Evolutionary conservation across 2,329 filamentous ascomycete genomes (phyloP).

Genomic region (Beauveria sp.): DNA sequence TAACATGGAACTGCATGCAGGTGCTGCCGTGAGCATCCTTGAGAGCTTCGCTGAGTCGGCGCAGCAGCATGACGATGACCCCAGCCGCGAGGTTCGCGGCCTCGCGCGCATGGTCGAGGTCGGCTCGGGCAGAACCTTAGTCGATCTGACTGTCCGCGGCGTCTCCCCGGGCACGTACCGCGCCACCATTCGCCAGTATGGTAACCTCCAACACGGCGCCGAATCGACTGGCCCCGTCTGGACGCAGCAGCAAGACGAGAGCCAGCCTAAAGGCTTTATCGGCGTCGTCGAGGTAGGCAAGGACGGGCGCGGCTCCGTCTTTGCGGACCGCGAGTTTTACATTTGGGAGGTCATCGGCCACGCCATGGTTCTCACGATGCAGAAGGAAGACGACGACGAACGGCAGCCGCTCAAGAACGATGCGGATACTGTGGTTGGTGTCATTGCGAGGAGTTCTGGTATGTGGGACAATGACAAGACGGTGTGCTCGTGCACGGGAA

Average conservation of each 20-base stretch:
- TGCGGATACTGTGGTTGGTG: constrained; percentile 78
- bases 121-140: constrained; percentile 64
- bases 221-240: constrained; percentile 77
- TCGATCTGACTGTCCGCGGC: constrained; percentile 82
- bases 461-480: constrained; percentile 99
- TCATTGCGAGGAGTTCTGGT: constrained; percentile 92
- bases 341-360: constrained; percentile 96
- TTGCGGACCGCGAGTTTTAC: constrained; percentile 73
- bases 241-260: constrained; percentile 43
- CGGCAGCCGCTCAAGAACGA: constrained; percentile 60
- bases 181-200: constrained; percentile 77
- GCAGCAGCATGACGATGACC: constrained; percentile 25
- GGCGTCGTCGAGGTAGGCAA: constrained; percentile 69
- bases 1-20: constrained; percentile 27
- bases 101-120: constrained; percentile 93
- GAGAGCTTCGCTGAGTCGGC: constrained; percentile 66
- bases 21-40: constrained; percentile 88
- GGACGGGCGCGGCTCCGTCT: constrained; percentile 69
- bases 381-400: constrained; percentile 40
- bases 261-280: constrained; percentile 48
- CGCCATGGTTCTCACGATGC: constrained; percentile 74
- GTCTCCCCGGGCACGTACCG: constrained; percentile 73
- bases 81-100: constrained; percentile 61
- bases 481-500: constrained; percentile 94
- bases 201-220: constrained; percentile 80